Evolutionary conservation across 345 rosid genomes (phyloP), one percentile per base, ranked within the genome.

Genomic region (Lepidium sativum): DNA sequence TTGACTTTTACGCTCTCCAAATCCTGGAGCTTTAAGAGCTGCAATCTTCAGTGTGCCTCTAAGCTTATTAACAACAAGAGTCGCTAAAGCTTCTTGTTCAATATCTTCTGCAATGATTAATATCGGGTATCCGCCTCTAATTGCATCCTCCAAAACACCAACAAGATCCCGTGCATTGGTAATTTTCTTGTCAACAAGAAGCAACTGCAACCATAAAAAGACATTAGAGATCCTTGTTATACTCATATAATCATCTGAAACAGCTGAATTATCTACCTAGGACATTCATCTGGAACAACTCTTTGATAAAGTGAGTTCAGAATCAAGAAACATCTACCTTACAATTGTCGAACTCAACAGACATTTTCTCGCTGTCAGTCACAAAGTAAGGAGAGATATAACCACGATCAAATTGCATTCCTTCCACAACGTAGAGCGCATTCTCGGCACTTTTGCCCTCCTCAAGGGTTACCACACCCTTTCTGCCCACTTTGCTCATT

Each of bases 401-500:
- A 64, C 99, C 99, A 7, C 98, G 95, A 23, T 95, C 99, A 72
- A 95, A 95, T 59, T 95, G 99, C 99, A 91, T 95, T 68, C 99
- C 99, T 77, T 95, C 99, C 32, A 95, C 99, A 16, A 91, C 97
- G 75, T 95, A 95, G 20, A 95, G 96, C 40, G 72, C 82, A 78
- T 95, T 95, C 32, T 95, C 99, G 0, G 99, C 96, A 54, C 99
- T 91, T 81, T 84, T 91, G 8, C 99, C 99, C 82, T 95, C 98
- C 75, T 95, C 99, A 52, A 95, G 92, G 15, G 98, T 95, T 41
- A 95, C 95, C 61, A 94, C 99, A 76, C 99, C 99, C 78, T 88
- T 91, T 41, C 98, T 77, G 23, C 99, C 99, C 10, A 95, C 99
- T 81, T 80, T 91, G 65, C 96, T 88, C 91, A 95, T 67, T 34